phyloP scores from a whole-genome alignment of 805 yeast genomes.

The Lachancea sp. region DNA sequence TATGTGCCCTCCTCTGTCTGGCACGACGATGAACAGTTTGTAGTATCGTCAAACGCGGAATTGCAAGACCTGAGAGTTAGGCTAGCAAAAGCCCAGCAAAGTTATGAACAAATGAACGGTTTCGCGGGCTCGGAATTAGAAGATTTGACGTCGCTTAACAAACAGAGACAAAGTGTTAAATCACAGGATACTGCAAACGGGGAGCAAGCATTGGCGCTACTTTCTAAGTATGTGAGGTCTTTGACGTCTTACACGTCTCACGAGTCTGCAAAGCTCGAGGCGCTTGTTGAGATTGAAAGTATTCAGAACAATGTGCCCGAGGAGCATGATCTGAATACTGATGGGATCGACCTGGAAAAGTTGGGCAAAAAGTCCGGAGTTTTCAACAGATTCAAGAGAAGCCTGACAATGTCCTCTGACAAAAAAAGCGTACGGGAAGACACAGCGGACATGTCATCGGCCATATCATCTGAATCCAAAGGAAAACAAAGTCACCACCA shows the following conservation, averaged over 20 bases:
- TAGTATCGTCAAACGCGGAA: slow-evolving; percentile 52
- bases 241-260: slow-evolving; percentile 61
- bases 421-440: slow-evolving; percentile 11
- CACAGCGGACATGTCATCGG: slow-evolving; percentile 16
- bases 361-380: slow-evolving; percentile 58
- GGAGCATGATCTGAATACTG: slow-evolving; percentile 60
- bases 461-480: slow-evolving; percentile 15
- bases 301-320: slow-evolving; percentile 74
- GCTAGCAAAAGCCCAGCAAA: slow-evolving; percentile 38
- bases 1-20: slow-evolving; percentile 88
- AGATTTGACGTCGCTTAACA: slow-evolving; percentile 27
- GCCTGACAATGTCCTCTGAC: slow-evolving; percentile 18
- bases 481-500: slow-evolving; percentile 1
- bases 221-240: slow-evolving; percentile 45
- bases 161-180: slow-evolving; percentile 35
- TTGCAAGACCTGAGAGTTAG: slow-evolving; percentile 48
- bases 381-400: slow-evolving; percentile 35
- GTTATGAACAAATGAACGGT: slow-evolving; percentile 25
- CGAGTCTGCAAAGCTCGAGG: slow-evolving; percentile 65
- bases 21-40: slow-evolving; percentile 88
- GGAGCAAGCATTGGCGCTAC: slow-evolving; percentile 36
- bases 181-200: slow-evolving; percentile 44
- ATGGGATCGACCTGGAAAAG: slow-evolving; percentile 38
- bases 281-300: slow-evolving; percentile 85
- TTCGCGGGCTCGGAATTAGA: slow-evolving; percentile 28